These are phyloP conservation scores for Colletotrichum tamarilloi DNA, from an alignment of 2,329 filamentous ascomycete species.

Conservation along the genomic window DNA sequence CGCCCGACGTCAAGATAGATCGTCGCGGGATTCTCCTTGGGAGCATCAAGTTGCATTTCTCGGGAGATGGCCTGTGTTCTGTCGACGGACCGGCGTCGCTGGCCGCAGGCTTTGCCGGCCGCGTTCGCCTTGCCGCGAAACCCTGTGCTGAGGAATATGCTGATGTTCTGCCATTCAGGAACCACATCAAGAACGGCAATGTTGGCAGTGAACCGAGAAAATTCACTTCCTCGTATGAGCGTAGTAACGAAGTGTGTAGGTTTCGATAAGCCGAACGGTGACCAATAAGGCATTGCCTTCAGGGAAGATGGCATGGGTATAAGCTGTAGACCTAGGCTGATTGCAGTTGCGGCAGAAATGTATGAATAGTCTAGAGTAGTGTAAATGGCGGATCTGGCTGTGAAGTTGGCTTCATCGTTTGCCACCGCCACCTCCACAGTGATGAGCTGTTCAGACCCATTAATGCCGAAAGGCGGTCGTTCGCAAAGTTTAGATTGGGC, in stretches of 20 bases:
- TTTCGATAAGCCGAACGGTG: not conserved
- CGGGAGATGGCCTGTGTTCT: not conserved
- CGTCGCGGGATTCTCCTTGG: not conserved
- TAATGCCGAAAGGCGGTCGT: not conserved
- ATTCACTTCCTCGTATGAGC: not conserved
- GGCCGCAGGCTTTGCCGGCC: not conserved
- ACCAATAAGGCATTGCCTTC: not conserved
- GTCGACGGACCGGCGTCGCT: not conserved
- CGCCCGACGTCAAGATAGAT: not conserved
- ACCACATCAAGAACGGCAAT: not conserved
- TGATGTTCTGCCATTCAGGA: not conserved
- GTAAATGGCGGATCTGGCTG: not conserved
- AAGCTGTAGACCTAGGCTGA: not conserved
- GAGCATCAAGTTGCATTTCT: not conserved
- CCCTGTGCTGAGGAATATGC: not conserved
- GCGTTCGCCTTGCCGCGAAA: not conserved
- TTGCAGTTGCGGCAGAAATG: not conserved
- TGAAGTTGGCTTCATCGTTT: not conserved
- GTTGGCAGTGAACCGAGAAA: not conserved
- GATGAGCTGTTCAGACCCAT: not conserved
- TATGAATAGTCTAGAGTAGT: not conserved
- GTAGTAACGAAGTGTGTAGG: not conserved
- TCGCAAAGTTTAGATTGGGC: not conserved
- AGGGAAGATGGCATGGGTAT: not conserved
- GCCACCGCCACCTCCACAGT: not conserved